Base-by-base conservation (phyloP, 2,329 filamentous ascomycete species). In the Rutstroemia sp. region DNA sequence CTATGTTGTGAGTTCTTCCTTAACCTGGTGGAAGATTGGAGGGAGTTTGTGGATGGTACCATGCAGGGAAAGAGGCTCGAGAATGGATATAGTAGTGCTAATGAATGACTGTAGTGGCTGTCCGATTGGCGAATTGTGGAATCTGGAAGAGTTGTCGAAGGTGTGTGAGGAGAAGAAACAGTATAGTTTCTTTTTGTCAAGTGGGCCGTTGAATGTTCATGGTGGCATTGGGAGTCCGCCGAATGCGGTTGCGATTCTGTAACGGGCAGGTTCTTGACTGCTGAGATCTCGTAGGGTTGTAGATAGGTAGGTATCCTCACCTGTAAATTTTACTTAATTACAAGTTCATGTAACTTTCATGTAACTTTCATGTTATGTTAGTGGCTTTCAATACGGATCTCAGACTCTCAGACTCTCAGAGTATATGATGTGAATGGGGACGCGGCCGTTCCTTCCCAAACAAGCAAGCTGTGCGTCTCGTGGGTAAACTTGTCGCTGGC, bases 121-220 rank as follows among this genome's bases (percentile, higher is more conserved):
- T n/a, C 23, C 44, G 14, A 68, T 69, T 41, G 66, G 68, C 4
- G 65, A 69, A 54, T 46, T 67, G 4, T 70, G 65, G 60, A 62
- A 67, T 47, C 47, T 68, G n/a, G 67, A 68, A 23, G 56, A 54
- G 39, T 56, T 69, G 49, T 59, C 66, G 5, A 57, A 72, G 44
- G 75, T 77, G 41, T 82, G 82, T 63, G 74, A 76, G 65, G 73
- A 75, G 66, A 74, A 76, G 53, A 71, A 74, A 10, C 72, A 76
- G 30, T 86, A 80, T 69, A 78, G 74, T 10, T 87, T 87, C 65
- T 77, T 87, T 71, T 73, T 87, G n/a, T 80, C 79, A 0, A 83
- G 79, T 56, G 74, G 73, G 9, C 82, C 83, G 1, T 69, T 83
- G 44, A 85, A 85, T 66, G 46, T 65, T 5, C 42, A 54, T 16